Base-by-base conservation (phyloP, 1,139 yeast species). In the Kodamaea anthophila region DNA sequence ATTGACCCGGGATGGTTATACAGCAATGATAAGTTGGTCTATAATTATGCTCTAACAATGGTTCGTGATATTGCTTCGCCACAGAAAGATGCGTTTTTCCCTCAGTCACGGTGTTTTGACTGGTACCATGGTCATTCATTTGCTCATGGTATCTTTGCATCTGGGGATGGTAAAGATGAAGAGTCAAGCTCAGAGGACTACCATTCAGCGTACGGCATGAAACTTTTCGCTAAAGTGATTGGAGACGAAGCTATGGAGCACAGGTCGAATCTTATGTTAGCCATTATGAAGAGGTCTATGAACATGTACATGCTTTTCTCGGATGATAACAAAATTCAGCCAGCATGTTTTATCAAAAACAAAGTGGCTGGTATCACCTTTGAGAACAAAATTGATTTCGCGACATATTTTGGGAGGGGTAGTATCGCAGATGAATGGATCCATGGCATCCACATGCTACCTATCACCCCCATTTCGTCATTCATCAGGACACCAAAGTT, bases 51-150 rank as follows among this genome's bases (percentile, higher is more conserved):
- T 14, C 50, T 42, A 11, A 50, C 66, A 0, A 52, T 65, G 39
- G 36, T 65, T 8, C 48, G 70, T 35, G 71, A 65, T 42, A 58
- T 56, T 4, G 70, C 70, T 12, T 65, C 55, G 37, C 70, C 71
- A 2, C 43, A 43, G n/a, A 37, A 39, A 6, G 72, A 65, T 35
- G 37, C 33, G 10, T 53, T 35, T 31, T 65, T 65, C 44, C 71
- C 71, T 2, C 64, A 60, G 32, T 60, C 53, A 9, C 47, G 71
- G 30, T 53, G 60, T 6, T 65, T 65, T 43, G 70, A 65, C 40
- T 65, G 68, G 65, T 65, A 49, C 38, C 67, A 63, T 42, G 71
- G 72, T 4, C 72, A 65, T 38, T 62, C 70, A 1, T 65, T 60
- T 49, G 72, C 71, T 2, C 67, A 63, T 34, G 72, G 71, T 0